Base-by-base conservation (phyloP, 148 eudicot genomes). In the Selenicereus undatus region DNA sequence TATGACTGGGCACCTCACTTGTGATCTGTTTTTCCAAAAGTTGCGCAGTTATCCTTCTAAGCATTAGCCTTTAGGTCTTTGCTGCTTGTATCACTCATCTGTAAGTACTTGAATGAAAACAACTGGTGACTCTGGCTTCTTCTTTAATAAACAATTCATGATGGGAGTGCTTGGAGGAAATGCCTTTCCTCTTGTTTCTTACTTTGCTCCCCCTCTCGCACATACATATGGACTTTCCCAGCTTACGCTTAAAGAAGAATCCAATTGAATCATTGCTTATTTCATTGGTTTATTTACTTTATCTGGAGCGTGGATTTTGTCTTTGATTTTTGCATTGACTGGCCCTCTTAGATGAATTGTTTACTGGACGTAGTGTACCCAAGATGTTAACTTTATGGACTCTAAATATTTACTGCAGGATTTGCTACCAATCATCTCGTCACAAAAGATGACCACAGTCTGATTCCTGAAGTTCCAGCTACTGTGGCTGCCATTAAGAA, bases 401-500 rank as follows among this genome's bases (percentile, higher is more conserved):
- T 26, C 18, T 81, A 52, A 36, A 60, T 51, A 70, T 74, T 71
- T 36, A 26, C 43, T 84, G 76, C 86, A 91, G 94, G 91, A 51
- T 90, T 86, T 86, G 81, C 90, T 52, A 81, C 94, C 7, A 85
- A 85, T 70, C 71, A 88, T 27, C 85, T 89, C 35, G 50, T 89
- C 13, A 86, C 86, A 21, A 84, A 76, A 71, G 82, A 80, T 29
- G 91, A 86, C 26, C 75, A 81, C 14, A 76, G 82, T 29, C 7
- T 77, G 51, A 66, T 84, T 43, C 56, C 89, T 24, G 87, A 87
- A n/a, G 74, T 88, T 71, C 91, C 91, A 10, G 83, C 95, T 22
- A 92, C 95, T 42, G 87, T 89, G 29, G 89, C 90, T 62, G 93
- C 95, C 73, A 87, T 90, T 36, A 89, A 89, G 87, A 92, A 90